These are phyloP conservation scores for Acer negundo DNA, from an alignment of 345 rosid genomes.

Conservation along the genomic window DNA sequence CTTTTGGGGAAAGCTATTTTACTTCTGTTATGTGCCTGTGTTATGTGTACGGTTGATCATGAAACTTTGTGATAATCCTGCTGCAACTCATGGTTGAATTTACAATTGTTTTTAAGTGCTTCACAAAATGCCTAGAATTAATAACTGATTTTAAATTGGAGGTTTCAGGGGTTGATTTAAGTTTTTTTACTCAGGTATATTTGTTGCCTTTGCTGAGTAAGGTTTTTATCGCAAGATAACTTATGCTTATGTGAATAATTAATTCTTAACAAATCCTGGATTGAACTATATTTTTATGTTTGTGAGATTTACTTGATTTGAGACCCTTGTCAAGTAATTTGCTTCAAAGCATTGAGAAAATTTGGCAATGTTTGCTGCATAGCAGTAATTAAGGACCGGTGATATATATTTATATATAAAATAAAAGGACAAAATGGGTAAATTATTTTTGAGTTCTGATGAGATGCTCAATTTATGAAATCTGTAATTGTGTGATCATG, in stretches of 20 bases:
- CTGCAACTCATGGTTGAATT: too few species aligned
- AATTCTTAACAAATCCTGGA: not conserved
- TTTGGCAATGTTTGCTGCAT: conserved; percentile 4
- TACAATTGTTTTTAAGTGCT: not conserved
- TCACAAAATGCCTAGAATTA: not conserved
- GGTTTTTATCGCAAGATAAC: not conserved
- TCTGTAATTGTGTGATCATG: too few species aligned
- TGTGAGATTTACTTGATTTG: not conserved
- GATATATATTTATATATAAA: not conserved
- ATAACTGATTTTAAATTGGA: not conserved
- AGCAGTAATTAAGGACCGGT: not conserved
- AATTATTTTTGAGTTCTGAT: not conserved
- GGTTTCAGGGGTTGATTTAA: not conserved
- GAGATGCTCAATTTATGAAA: not conserved
- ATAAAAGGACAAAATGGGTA: not conserved
- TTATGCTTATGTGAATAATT: not conserved
- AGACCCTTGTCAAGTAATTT: too few species aligned
- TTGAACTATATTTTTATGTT: not conserved
- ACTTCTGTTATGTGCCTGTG: not conserved
- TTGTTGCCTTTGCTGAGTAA: not conserved
- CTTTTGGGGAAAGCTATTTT: too few species aligned
- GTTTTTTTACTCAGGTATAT: too few species aligned
- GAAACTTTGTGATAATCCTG: not conserved
- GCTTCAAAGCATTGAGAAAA: not conserved
- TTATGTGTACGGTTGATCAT: not conserved